Base-by-base conservation (phyloP, 2,329 filamentous ascomycete species). In the Calycina marina region DNA sequence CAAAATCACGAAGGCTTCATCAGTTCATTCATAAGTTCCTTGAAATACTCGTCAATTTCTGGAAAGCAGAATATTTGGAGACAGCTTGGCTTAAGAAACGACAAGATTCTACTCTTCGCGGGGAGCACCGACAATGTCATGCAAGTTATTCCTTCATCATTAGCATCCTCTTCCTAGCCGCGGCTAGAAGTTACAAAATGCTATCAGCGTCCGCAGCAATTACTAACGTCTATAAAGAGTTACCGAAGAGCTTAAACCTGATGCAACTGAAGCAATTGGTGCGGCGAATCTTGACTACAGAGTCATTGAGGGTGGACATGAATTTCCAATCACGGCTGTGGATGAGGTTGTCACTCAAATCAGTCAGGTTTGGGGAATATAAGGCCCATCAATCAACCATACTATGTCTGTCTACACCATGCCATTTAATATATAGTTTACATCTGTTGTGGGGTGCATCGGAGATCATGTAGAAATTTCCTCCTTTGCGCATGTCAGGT, bases 251-350 rank as follows among this genome's bases (percentile, higher is more conserved):
- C 28, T 52, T 10, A 35, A 36, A 15, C 39, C 39, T 12, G 50
- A 50, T 38, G 41, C 38, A 2, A 32, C 28, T n/a, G 31, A 13
- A 5, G 28, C 32, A 4, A 18, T 49, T 14, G 48, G 43, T 5
- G 49, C 53, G 30, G 57, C 59, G 1, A 58, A 58, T 10, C 59
- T 72, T 5, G 51, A 55, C 25, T 72, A 67, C 62, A 59, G 55
- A 18, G 48, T 67, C 8, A 53, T 75, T 1, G 59, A 61, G 0
- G 69, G 67, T 2, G 63, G 61, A 2, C 72, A 77, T 44, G 70
- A 77, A 40, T 75, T 76, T 43, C 68, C 72, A 11, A 72, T 74
- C 56, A 70, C 68, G n/a, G 60, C 66, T 37, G 48, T 57, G 0
- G 44, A 51, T 5, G 48, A 55, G 20, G 61, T 67, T 16, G 30